Conservation (phyloP, 495 filamentous ascomycete species). For the Aspergillus funiculosus region DNA sequence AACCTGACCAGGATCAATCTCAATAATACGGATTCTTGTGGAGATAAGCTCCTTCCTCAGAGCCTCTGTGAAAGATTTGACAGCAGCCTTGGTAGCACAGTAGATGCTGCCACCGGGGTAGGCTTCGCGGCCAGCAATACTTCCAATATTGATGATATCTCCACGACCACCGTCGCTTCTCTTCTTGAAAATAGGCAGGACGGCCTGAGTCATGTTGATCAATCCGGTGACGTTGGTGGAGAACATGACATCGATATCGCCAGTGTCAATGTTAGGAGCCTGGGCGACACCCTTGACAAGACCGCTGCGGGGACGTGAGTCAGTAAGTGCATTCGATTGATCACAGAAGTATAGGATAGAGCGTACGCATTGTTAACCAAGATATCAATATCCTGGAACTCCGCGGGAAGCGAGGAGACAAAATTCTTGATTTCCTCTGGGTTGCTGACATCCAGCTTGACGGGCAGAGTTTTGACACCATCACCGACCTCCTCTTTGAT, state of each 20-base stretch:
- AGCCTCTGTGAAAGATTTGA: slow-evolving; percentile 82
- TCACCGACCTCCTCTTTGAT: slow-evolving; percentile 74
- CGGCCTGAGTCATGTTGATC: slow-evolving; percentile 94
- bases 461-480: slow-evolving; percentile 73
- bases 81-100: slow-evolving; percentile 93
- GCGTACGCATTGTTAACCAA: slow-evolving; percentile 96
- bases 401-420: slow-evolving; percentile 65
- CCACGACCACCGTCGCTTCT: slow-evolving; percentile 72
- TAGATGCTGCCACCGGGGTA: slow-evolving; percentile 93
- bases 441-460: slow-evolving; percentile 83
- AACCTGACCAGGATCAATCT: slow-evolving; percentile 93
- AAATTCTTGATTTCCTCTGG: slow-evolving; percentile 70
- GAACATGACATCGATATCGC: slow-evolving; percentile 86
- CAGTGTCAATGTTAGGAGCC: slow-evolving; percentile 73
- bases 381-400: slow-evolving; percentile 82
- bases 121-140: slow-evolving; percentile 85
- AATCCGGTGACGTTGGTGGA: slow-evolving; percentile 88
- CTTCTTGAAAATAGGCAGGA: slow-evolving; percentile 79
- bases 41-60: slow-evolving; percentile 84
- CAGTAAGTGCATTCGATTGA: not conserved
- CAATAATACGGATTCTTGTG: slow-evolving; percentile 81
- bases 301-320: slow-evolving; percentile 46
- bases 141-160: slow-evolving; percentile 96
- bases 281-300: slow-evolving; percentile 83
- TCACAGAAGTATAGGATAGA: not conserved